Base-by-base conservation (phyloP, 495 filamentous ascomycete genomes). In the Bacidia rubella region DNA sequence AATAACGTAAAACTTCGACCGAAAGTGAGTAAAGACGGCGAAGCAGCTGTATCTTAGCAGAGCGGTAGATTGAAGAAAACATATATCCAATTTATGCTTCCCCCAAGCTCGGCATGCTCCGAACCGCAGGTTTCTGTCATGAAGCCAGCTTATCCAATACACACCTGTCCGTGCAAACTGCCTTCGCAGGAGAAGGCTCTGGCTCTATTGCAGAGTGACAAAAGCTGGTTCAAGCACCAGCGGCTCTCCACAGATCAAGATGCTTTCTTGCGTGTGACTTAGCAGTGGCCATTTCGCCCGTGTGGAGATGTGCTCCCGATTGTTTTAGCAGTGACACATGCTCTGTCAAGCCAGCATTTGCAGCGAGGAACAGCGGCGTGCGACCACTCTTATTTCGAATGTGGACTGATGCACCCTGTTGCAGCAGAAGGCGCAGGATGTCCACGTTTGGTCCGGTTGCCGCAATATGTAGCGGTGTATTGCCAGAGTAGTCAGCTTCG, bases 361-460 rank as follows among this genome's bases (percentile, higher is more conserved):
- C 78, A 4, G 87, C 86, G 26, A 90, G 69, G 64, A 83, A 90
- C 46, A 94, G 70, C 32, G 90, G 87, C 44, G 89, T 95, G 60
- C 85, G 82, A 51, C 86, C 81, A 22, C 78, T 79, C 19, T 78
- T 73, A 65, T 95, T 95, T 40, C 90, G 78, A 20, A 86, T 66
- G 65, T 95, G 90, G 12, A 96, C 90, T 32, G 84, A 88, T 1
- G 86, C 90, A 2, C 90, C 90, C 23, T 85, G 74, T 20, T 67
- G 70, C 9, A 96, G 75, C 47, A 95, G 73, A 57, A 82, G 80
- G 29, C 76, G 74, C 43, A 95, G 68, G 23, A 95, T 81, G 1
- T 77, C 66, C 21, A 78, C 51, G 11, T 72, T 71, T 1, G 77
- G 75, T 38, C 74, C 75, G 11, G 74, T 76, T 10, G 82, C 76